Conservation (phyloP, 495 filamentous ascomycete species). For the Daldinia concentrica region DNA sequence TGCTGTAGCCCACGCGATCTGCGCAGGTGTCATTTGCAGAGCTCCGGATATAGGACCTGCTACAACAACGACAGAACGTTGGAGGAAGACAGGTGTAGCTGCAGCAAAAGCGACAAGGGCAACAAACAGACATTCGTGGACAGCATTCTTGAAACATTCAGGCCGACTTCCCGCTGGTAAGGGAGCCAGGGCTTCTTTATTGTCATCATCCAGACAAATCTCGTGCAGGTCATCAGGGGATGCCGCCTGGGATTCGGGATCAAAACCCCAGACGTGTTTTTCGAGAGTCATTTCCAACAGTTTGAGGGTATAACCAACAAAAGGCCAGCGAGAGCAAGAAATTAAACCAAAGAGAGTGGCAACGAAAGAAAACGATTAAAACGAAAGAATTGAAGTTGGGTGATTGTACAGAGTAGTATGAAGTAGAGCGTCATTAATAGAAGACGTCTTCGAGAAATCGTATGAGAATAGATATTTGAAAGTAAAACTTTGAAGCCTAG, state of each 20-base stretch:
- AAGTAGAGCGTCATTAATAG: not conserved
- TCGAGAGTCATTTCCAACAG: constrained; percentile 33
- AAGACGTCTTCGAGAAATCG: not conserved
- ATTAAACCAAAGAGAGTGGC: constrained; percentile 35
- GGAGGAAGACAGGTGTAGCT: constrained; percentile 66
- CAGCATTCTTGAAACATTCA: constrained; percentile 64
- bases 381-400: constrained; percentile 33
- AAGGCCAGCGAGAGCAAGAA: constrained; percentile 30
- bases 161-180: constrained; percentile 52
- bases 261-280: constrained; percentile 36
- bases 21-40: constrained; percentile 66
- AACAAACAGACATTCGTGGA: constrained; percentile 69
- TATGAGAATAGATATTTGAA: not conserved
- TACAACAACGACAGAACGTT: constrained; percentile 66
- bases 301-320: constrained; percentile 21
- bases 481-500: not conserved
- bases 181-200: constrained; percentile 23
- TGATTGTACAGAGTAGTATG: constrained; percentile 1
- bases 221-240: constrained; percentile 45
- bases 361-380: constrained; percentile 31
- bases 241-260: constrained; percentile 25
- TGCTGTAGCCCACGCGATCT: constrained; percentile 70
- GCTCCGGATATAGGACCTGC: constrained; percentile 67
- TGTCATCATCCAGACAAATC: constrained; percentile 44
- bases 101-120: constrained; percentile 70